phyloP scores from a whole-genome alignment of 2,329 filamentous ascomycete species.

The Ceratocystis alfenasii region DNA sequence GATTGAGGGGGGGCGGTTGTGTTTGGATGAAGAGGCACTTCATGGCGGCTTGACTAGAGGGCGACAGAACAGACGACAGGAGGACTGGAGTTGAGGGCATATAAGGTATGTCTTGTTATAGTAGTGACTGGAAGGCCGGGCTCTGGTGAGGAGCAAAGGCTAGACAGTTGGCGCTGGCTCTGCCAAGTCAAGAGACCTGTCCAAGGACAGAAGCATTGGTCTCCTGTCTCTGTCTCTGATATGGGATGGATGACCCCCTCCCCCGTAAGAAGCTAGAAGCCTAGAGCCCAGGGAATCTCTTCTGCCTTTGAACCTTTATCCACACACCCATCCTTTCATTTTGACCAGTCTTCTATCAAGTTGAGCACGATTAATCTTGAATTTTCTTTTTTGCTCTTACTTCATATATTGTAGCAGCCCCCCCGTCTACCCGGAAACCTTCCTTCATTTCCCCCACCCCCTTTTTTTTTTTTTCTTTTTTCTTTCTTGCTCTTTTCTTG shows the following conservation, averaged over 20 bases:
- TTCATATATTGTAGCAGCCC: constrained; percentile 11
- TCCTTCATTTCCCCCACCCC: constrained; percentile 1
- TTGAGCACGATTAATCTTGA: not conserved
- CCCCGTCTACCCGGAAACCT: constrained; percentile 9
- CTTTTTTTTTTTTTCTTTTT: constrained; percentile 2
- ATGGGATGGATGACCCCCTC: constrained; percentile 10
- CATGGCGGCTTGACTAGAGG: not conserved
- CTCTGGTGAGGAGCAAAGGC: too few relatives aligned
- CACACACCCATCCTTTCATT: constrained; percentile 1
- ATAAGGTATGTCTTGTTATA: too few relatives aligned
- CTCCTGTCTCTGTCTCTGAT: not conserved
- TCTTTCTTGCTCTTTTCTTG: constrained; percentile 11
- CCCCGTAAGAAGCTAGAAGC: not conserved
- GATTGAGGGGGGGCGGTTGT: not conserved
- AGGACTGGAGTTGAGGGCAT: too few relatives aligned
- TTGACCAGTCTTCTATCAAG: not conserved
- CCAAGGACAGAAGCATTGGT: too few relatives aligned
- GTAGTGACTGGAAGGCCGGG: too few relatives aligned
- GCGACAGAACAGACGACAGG: too few relatives aligned
- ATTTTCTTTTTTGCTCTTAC: not conserved
- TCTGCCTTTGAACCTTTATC: not conserved
- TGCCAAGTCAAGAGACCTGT: too few relatives aligned
- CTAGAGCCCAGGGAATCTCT: not conserved
- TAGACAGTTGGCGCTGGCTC: too few relatives aligned
- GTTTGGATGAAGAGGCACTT: not conserved